phyloP scores from a whole-genome alignment of 495 filamentous ascomycete species.

The Hyaloscypha variabilis region DNA sequence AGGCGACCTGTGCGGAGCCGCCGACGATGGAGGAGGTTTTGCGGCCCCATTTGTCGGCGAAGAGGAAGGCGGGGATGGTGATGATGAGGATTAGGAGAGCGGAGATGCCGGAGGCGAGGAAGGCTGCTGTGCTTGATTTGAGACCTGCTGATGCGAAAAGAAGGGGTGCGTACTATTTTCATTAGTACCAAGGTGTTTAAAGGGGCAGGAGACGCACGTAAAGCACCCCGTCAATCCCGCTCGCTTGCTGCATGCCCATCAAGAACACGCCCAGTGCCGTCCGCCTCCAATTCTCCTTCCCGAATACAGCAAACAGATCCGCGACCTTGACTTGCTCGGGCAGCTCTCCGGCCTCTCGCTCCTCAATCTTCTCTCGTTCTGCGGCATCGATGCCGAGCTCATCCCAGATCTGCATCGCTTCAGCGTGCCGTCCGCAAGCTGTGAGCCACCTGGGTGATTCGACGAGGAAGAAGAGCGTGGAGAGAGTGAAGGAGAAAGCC shows the following conservation, averaged over 20 bases:
- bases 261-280: conserved; percentile 51
- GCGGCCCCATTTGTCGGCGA: conserved; percentile 64
- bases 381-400: conserved; percentile 48
- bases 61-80: conserved; percentile 52
- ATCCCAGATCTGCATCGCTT: conserved; percentile 43
- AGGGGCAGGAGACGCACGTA: conserved; percentile 43
- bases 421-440: conserved; percentile 34
- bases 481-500: conserved; percentile 41
- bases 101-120: conserved; percentile 55
- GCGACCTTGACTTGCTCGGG: conserved; percentile 12
- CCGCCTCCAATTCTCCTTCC: conserved; percentile 40
- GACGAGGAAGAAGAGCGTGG: conserved; percentile 41
- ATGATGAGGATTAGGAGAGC: conserved; percentile 51
- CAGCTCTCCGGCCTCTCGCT: conserved; percentile 21
- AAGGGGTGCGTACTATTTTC: conserved; percentile 48
- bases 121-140: conserved; percentile 42
- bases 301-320: conserved; percentile 37
- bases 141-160: conserved; percentile 56
- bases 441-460: conserved; percentile 48
- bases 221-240: conserved; percentile 53
- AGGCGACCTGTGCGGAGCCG: conserved; percentile 46
- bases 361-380: conserved; percentile 51
- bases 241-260: conserved; percentile 51
- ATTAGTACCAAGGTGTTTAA: neutral
- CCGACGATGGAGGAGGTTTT: conserved; percentile 59